Percentiles rank a stretch among this genome's conserved stretches.
Conservation (phyloP, 2,329 filamentous ascomycete genomes). For the Aspergillus sp. region DNA sequence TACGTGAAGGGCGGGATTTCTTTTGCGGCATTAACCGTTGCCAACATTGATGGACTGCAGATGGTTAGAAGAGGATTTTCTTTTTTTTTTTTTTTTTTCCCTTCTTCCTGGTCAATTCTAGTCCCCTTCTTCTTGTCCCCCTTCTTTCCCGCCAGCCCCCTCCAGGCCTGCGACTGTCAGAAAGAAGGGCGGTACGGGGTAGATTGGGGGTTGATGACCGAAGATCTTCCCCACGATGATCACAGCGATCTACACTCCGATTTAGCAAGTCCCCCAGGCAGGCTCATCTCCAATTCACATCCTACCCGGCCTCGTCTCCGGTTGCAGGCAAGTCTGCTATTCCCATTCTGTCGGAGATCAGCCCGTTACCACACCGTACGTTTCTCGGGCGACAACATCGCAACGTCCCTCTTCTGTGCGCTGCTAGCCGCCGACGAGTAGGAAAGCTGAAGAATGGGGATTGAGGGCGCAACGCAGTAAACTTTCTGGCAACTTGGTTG, state of each 20-base stretch:
- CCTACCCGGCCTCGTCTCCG: background rate
- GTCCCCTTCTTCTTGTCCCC: background rate
- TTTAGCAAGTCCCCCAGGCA: slow-evolving; percentile 1
- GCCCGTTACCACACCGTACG: background rate
- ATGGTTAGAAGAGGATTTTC: too few relatives aligned
- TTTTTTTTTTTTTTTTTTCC: too few relatives aligned
- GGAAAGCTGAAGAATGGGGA: background rate
- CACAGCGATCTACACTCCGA: slow-evolving; percentile 13
- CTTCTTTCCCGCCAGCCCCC: background rate
- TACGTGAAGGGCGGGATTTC: background rate
- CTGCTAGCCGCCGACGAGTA: background rate
- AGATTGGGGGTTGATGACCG: slow-evolving; percentile 5
- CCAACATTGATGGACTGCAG: too few relatives aligned
- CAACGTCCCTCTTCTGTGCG: background rate
- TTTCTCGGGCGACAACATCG: background rate
- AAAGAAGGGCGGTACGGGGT: background rate
- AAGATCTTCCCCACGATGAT: slow-evolving; percentile 22
- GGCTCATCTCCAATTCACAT: background rate
- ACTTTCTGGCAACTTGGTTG: background rate
- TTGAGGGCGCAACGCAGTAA: background rate
- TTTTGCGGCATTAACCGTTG: background rate
- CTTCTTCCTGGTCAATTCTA: background rate
- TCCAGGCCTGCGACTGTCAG: background rate
- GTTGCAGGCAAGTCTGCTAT: background rate
- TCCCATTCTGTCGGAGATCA: background rate